A percentile compares a stretch with the other conserved stretches of the same genome.
Conservation (phyloP, 1,139 yeast genomes). For the Yamadazyma diddensiae region DNA sequence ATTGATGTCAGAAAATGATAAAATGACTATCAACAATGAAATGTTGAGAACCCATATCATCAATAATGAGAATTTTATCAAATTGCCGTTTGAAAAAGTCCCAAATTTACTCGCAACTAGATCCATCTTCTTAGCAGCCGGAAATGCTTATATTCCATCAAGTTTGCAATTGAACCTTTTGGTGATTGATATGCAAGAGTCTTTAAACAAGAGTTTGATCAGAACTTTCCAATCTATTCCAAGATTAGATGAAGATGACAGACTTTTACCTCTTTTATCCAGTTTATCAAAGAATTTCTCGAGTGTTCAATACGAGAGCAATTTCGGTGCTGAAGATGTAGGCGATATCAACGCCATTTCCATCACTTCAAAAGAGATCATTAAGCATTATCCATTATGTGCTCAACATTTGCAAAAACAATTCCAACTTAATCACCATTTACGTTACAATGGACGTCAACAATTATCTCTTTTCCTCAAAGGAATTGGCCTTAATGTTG, state of each 20-base stretch:
- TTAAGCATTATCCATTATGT: conserved; percentile 79
- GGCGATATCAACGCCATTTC: conserved; percentile 63
- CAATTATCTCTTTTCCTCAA: conserved; percentile 83
- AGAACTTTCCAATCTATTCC: conserved; percentile 79
- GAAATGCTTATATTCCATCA: conserved; percentile 83
- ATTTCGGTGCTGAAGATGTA: conserved; percentile 26
- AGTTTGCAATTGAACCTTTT: conserved; percentile 72
- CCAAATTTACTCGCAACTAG: conserved; percentile 71
- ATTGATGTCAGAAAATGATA: conserved; percentile 29
- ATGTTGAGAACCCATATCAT: conserved; percentile 44
- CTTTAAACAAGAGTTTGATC: conserved; percentile 52
- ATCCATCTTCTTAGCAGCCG: conserved; percentile 60
- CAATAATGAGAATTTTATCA: conserved; percentile 60
- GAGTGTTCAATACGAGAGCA: conserved; percentile 48
- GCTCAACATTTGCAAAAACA: conserved; percentile 66
- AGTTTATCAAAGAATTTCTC: conserved; percentile 77
- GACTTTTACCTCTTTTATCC: conserved; percentile 77
- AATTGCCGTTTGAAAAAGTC: conserved; percentile 84
- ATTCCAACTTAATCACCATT: conserved; percentile 61
- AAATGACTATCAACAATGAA: conserved; percentile 33
- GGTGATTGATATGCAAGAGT: conserved; percentile 60
- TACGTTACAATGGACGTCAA: conserved; percentile 79
- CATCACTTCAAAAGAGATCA: conserved; percentile 53
- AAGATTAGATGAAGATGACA: conserved; percentile 85
- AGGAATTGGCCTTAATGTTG: conserved; percentile 83